phyloP scores from a whole-genome alignment of 768 basidiomycete species.

The Cystobasidium onofrii region DNA sequence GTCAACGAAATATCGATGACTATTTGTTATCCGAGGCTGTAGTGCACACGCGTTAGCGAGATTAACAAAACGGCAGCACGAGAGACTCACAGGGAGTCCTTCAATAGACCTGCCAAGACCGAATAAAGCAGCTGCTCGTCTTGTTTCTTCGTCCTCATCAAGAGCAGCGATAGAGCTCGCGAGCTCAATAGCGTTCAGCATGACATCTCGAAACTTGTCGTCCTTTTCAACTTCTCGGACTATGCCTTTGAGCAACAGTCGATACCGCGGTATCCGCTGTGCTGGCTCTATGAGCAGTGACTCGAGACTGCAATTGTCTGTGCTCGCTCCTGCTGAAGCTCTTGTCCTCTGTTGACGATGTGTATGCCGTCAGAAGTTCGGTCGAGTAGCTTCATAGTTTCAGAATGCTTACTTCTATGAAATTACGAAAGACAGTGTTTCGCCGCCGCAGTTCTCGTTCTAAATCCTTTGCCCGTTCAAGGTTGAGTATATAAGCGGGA shows the following conservation, averaged over 20 bases:
- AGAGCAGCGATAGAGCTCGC: constrained; percentile 84
- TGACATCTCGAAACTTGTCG: constrained; percentile 67
- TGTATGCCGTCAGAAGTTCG: neutral
- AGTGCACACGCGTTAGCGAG: neutral
- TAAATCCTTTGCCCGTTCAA: constrained; percentile 17
- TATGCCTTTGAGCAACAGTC: constrained; percentile 81
- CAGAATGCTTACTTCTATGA: constrained; percentile 62
- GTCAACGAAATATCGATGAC: constrained; percentile 76
- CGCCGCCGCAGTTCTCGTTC: constrained; percentile 49
- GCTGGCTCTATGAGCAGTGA: constrained; percentile 77
- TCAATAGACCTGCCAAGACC: constrained; percentile 76
- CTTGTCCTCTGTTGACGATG: constrained; percentile 32
- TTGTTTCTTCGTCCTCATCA: constrained; percentile 84
- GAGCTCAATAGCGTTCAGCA: constrained; percentile 75
- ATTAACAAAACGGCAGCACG: neutral
- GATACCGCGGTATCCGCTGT: constrained; percentile 90
- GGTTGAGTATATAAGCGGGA: constrained; percentile 14
- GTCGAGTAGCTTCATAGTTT: neutral
- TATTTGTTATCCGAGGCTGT: constrained; percentile 71
- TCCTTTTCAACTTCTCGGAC: constrained; percentile 72
- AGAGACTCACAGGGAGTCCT: constrained; percentile 60
- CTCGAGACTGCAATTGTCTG: constrained; percentile 56
- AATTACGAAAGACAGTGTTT: constrained; percentile 66
- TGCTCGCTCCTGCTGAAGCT: constrained; percentile 31
- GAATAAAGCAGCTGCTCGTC: constrained; percentile 78